Base-by-base conservation (phyloP, 2,329 filamentous ascomycete genomes). In the Chaetomium sp. region DNA sequence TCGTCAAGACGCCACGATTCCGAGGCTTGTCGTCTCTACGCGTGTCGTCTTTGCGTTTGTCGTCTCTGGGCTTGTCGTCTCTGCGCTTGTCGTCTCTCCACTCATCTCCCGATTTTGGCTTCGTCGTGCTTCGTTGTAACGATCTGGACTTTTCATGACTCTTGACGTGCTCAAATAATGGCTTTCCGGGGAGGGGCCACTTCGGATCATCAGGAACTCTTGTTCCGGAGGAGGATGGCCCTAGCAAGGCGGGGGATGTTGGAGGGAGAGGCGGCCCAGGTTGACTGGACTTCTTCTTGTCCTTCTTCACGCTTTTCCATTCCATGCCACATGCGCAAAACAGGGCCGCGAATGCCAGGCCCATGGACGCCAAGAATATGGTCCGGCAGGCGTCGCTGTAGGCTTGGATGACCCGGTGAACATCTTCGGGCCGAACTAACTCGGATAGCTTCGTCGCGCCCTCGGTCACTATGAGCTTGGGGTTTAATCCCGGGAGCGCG, bases 291-390 rank as follows among this genome's bases (percentile, higher is more conserved):
- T 68, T 69, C 25, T 70, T 65, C 58, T 67, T 70, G 0, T 67
- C 72, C 71, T 84, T 85, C 79, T 90, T 90, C 71, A 91, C 86
- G 68, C 79, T 87, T 73, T 80, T 86, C 89, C 89, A 91, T 74
- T 90, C 83, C 69, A 91, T 82, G 25, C 81, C 82, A 2, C 84
- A 71, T 0, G 85, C 81, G 8, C 83, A 86, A 10, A 88, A n/a
- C 7, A 90, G 78, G 12, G 84, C 83, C 1, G 84, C 72, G 6
- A 81, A 75, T 0, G 83, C 80, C 66, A 89, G 76, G 0, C 83
- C 88, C 59, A 88, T 78, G 4, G 81, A 81, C 1, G 87, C 84
- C 64, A 89, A 82, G 72, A 90, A 92, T 3, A 87, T 86, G 64
- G 84, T 78, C 0, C 83, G 85, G 45, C 90, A 78, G 0, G 87